Percentiles rank a stretch among this genome's conserved stretches.
phyloP scores from a whole-genome alignment of 192 early-diverging fungal species.

The Coemansia sp. region DNA sequence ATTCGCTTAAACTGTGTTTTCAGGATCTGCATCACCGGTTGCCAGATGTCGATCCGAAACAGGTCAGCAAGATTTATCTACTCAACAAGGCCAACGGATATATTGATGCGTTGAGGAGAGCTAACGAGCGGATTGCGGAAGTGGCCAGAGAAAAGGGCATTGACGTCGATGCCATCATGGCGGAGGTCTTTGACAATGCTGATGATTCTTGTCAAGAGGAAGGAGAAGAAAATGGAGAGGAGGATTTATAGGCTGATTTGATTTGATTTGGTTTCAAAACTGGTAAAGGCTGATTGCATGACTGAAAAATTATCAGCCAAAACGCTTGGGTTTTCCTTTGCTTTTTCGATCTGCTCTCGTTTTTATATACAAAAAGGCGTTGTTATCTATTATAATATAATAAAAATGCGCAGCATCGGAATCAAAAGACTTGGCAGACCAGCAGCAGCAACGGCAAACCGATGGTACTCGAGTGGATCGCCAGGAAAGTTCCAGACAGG shows the following conservation, averaged over 20 bases:
- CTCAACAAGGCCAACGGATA: constrained; percentile 67
- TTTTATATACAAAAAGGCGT: too few species aligned
- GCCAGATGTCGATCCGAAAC: constrained; percentile 75
- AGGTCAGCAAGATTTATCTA: constrained; percentile 83
- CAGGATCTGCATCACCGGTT: constrained; percentile 71
- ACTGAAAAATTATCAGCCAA: too few species aligned
- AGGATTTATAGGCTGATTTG: not conserved
- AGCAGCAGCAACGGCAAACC: not conserved
- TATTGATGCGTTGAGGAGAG: constrained; percentile 52
- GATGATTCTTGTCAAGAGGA: not conserved
- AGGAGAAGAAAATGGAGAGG: constrained; percentile 1
- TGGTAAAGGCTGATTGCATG: too few species aligned
- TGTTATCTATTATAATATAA: too few species aligned
- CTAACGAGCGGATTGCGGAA: constrained; percentile 16
- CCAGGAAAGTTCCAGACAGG: constrained; percentile 20
- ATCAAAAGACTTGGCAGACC: not conserved
- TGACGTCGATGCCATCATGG: constrained; percentile 23
- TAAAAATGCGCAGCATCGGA: not conserved
- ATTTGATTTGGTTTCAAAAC: too few species aligned
- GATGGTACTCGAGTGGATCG: not conserved
- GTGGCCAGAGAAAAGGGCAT: constrained; percentile 21
- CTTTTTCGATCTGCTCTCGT: too few species aligned
- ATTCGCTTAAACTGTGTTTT: constrained; percentile 89
- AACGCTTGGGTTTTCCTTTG: too few species aligned
- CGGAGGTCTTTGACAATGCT: not conserved